Evolutionary conservation across 2,329 filamentous ascomycete genomes (phyloP).

Genomic region (Cercospora sojina): DNA sequence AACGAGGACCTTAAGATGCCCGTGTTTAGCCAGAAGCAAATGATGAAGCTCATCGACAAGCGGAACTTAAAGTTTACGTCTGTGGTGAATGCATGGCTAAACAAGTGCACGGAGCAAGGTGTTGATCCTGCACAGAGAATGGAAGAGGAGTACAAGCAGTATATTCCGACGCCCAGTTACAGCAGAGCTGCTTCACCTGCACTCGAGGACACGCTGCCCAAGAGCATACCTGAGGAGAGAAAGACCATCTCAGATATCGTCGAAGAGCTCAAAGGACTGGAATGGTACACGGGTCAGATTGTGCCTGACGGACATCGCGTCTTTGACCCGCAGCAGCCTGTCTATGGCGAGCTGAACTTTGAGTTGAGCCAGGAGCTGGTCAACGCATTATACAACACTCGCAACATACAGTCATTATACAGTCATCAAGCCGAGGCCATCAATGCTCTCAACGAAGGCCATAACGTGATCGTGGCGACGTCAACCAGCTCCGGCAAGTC

Average conservation of each 20-base stretch:
- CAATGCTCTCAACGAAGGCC: conserved; percentile 77
- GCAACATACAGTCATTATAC: conserved; percentile 81
- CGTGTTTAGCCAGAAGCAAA: conserved; percentile 87
- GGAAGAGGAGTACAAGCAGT: conserved; percentile 57
- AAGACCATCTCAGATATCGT: conserved; percentile 82
- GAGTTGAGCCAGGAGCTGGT: conserved; percentile 84
- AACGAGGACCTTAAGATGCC: conserved; percentile 87
- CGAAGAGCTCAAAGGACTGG: conserved; percentile 72
- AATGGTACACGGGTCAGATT: conserved; percentile 91
- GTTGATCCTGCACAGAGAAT: conserved; percentile 68
- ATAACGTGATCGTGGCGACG: conserved; percentile 88
- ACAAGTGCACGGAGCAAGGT: conserved; percentile 64
- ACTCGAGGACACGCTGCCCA: conserved; percentile 54
- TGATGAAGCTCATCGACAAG: conserved; percentile 85
- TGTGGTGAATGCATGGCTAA: conserved; percentile 75
- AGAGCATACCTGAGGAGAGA: conserved; percentile 74
- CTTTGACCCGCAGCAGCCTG: conserved; percentile 78
- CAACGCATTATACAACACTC: conserved; percentile 93
- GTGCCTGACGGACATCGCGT: conserved; percentile 90
- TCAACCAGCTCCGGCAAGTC: conserved; percentile 97
- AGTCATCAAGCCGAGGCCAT: conserved; percentile 92
- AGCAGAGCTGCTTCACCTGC: conserved; percentile 45
- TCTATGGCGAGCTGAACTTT: conserved; percentile 82
- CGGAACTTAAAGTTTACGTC: conserved; percentile 79
- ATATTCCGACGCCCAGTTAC: conserved; percentile 61